Evolutionary conservation across 2,329 filamentous ascomycete species (phyloP).

Genomic region (Botrytis medusae): DNA sequence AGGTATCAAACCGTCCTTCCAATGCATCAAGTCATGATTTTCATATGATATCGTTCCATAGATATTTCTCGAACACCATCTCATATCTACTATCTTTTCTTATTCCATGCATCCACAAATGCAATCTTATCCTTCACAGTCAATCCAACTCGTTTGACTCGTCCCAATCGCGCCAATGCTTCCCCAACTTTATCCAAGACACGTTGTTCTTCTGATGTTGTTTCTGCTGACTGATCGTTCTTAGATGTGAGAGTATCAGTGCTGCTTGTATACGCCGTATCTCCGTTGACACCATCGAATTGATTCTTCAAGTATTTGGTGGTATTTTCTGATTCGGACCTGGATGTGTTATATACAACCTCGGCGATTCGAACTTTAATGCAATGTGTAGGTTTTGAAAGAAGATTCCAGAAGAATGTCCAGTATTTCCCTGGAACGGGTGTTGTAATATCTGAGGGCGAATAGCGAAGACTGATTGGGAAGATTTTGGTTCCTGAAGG

Average conservation of each 20-base stretch:
- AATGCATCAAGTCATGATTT: neutral
- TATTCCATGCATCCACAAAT: conserved; percentile 73
- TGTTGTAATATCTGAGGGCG: conserved; percentile 85
- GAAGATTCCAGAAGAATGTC: conserved; percentile 79
- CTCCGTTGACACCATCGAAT: conserved; percentile 34
- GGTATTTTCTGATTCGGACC: conserved; percentile 37
- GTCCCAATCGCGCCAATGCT: conserved; percentile 78
- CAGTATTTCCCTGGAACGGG: conserved; percentile 75
- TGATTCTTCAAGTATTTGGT: conserved; percentile 39
- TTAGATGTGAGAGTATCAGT: conserved; percentile 37
- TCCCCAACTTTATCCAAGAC: conserved; percentile 80
- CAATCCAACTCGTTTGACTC: conserved; percentile 85
- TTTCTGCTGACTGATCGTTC: conserved; percentile 32
- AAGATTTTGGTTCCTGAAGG: conserved; percentile 74
- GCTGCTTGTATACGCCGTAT: conserved; percentile 37
- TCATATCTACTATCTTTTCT: conserved; percentile 37
- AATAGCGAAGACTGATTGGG: conserved; percentile 86
- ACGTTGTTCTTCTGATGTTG: conserved; percentile 58
- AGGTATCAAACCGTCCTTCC: neutral
- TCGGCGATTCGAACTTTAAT: conserved; percentile 91
- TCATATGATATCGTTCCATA: neutral
- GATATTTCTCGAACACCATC: neutral
- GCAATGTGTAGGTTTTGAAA: conserved; percentile 81
- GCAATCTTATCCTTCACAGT: conserved; percentile 78
- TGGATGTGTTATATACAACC: conserved; percentile 57